phyloP scores from a whole-genome alignment of 106 monocot genomes.

The Allium fistulosum region DNA sequence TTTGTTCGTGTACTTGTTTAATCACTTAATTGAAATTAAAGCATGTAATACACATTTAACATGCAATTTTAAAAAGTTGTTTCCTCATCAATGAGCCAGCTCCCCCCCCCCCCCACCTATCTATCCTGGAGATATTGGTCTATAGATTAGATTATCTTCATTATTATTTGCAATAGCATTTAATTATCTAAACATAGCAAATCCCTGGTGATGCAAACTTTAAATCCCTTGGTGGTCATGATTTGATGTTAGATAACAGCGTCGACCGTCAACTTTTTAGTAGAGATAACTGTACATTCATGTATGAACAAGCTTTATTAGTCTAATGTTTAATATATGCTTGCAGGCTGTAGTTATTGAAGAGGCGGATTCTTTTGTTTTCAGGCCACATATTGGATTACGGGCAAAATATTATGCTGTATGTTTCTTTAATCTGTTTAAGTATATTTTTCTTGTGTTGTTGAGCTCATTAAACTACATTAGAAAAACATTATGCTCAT shows the following conservation, averaged over 20 bases:
- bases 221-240: not conserved
- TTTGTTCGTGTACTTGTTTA: not conserved
- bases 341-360: constrained; percentile 82
- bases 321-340: constrained; percentile 1
- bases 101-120: too few species aligned
- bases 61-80: too few species aligned
- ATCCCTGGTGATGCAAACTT: not conserved
- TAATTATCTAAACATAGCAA: not conserved
- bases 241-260: not conserved
- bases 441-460: too few species aligned
- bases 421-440: constrained; percentile 20
- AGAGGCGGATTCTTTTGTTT: constrained; percentile 92
- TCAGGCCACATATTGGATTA: constrained; percentile 84
- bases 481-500: too few species aligned
- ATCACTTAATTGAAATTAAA: not conserved
- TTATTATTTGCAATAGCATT: not conserved
- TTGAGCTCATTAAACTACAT: too few species aligned
- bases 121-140: not conserved
- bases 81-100: not conserved
- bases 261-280: not conserved
- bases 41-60: too few species aligned
- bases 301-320: not conserved
- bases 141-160: not conserved
- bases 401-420: constrained; percentile 93
- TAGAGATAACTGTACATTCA: not conserved